Percentiles rank a stretch among this genome's conserved stretches.
Conservation (phyloP, 1,284 basidiomycete species). For the Cutaneotrichosporon curvatum region DNA sequence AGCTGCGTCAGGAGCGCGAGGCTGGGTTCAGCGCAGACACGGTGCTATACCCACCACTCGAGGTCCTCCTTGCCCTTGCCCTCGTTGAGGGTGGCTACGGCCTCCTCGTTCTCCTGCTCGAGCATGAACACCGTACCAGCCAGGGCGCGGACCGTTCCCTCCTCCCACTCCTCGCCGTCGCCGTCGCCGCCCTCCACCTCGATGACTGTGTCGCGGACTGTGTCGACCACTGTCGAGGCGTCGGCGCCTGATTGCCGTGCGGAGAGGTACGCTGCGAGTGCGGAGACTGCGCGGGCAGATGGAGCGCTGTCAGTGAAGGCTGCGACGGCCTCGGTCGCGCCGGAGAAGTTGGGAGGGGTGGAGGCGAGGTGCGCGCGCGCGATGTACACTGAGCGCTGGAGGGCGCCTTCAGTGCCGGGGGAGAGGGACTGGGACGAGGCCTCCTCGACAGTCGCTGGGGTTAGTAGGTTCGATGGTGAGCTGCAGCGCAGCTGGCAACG, state of each 20-base stretch:
- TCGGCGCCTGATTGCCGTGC: slow-evolving; percentile 9
- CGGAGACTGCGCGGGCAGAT: slow-evolving; percentile 61
- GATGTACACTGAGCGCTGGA: slow-evolving; percentile 60
- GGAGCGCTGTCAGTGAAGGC: slow-evolving; percentile 51
- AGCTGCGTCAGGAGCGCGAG: slow-evolving; percentile 74
- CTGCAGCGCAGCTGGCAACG: not conserved
- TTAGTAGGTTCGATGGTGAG: not conserved
- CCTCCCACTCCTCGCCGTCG: slow-evolving; percentile 60
- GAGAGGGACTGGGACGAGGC: slow-evolving; percentile 29
- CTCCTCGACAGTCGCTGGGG: slow-evolving; percentile 41
- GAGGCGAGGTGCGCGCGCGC: slow-evolving; percentile 76
- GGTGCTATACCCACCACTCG: slow-evolving; percentile 61
- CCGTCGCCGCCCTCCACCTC: slow-evolving; percentile 72
- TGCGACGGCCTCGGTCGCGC: slow-evolving; percentile 52
- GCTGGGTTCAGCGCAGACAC: slow-evolving; percentile 45
- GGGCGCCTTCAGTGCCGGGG: slow-evolving; percentile 36
- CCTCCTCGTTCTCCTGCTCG: slow-evolving; percentile 81
- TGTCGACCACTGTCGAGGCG: slow-evolving; percentile 55
- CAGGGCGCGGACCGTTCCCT: slow-evolving; percentile 61
- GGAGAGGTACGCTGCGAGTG: slow-evolving; percentile 61
- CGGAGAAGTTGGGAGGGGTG: slow-evolving; percentile 54
- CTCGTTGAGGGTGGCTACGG: slow-evolving; percentile 72
- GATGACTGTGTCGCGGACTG: slow-evolving; percentile 73
- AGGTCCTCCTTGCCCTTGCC: slow-evolving; percentile 65
- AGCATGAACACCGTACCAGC: slow-evolving; percentile 76